These are phyloP conservation scores for Croton laevigatus DNA, from an alignment of 441 rosid species.

Conservation along the genomic window DNA sequence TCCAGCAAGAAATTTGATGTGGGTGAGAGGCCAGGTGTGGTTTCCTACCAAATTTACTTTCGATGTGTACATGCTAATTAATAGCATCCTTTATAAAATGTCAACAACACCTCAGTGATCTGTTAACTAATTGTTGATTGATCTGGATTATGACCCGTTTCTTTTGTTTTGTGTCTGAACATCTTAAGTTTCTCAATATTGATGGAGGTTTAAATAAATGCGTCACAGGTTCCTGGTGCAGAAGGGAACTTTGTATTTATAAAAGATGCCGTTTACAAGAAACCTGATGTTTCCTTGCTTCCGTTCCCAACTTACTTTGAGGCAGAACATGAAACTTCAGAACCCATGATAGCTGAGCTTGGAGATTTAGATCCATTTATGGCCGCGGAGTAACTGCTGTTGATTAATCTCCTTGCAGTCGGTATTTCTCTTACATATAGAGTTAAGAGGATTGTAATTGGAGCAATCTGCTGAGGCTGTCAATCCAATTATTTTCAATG, in stretches of 20 bases:
- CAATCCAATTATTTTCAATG: background rate
- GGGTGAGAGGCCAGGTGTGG: conserved; percentile 95
- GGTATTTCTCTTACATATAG: background rate
- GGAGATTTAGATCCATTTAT: conserved; percentile 87
- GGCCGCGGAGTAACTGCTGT: conserved; percentile 57
- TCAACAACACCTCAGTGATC: background rate
- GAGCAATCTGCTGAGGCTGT: conserved; percentile 9
- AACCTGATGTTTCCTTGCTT: conserved; percentile 65
- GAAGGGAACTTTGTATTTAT: conserved; percentile 87
- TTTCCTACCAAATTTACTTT: conserved; percentile 19
- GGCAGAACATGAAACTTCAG: conserved; percentile 49
- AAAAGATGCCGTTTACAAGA: conserved; percentile 77
- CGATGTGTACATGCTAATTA: background rate
- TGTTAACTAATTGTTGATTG: too few relatives aligned
- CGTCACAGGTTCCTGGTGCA: conserved; percentile 81
- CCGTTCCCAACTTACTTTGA: conserved; percentile 87
- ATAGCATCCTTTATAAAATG: background rate
- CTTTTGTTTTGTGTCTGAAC: background rate
- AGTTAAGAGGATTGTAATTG: background rate
- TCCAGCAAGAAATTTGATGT: conserved; percentile 82
- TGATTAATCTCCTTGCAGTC: conserved; percentile 15
- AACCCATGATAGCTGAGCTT: conserved; percentile 68
- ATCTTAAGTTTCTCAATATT: background rate
- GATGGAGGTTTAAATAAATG: conserved; percentile 10
- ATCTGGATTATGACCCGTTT: background rate